These are phyloP conservation scores for Ogataea parapolymorpha DNA, from an alignment of 805 yeast species.

Conservation along the genomic window DNA sequence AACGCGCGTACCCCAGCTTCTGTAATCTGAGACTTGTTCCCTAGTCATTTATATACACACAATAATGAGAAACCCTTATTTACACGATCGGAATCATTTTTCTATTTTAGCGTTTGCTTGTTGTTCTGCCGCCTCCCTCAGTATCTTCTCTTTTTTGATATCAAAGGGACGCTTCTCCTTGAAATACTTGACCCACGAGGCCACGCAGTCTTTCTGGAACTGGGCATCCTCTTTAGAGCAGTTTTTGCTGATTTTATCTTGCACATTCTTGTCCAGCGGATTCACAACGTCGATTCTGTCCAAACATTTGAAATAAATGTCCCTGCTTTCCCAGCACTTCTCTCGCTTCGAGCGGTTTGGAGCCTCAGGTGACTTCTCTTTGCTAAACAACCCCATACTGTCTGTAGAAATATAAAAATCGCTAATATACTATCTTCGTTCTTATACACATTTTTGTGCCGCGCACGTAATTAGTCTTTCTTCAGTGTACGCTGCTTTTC, in stretches of 20 bases:
- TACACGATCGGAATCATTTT: not conserved
- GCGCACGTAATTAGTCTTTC: conserved; percentile 40
- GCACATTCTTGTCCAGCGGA: conserved; percentile 56
- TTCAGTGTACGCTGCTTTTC: conserved; percentile 91
- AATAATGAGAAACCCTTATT: not conserved
- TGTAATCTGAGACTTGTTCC: too few relatives aligned
- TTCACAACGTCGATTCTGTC: conserved; percentile 64
- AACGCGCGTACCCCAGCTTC: too few relatives aligned
- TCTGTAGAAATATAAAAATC: not conserved
- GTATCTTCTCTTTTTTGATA: conserved; percentile 60
- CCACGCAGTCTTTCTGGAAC: conserved; percentile 74
- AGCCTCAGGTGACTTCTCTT: conserved; percentile 33
- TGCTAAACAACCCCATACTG: conserved; percentile 50
- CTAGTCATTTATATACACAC: not conserved
- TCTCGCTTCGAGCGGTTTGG: conserved; percentile 64
- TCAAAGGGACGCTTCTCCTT: conserved; percentile 86
- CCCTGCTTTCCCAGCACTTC: conserved; percentile 90
- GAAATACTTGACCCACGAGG: conserved; percentile 86
- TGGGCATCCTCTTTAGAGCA: conserved; percentile 58
- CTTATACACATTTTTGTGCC: conserved; percentile 2
- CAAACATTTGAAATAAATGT: conserved; percentile 69
- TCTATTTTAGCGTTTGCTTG: conserved; percentile 42
- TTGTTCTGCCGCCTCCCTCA: conserved; percentile 67
- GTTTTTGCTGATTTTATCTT: conserved; percentile 43
- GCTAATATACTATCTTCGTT: too few relatives aligned